These are phyloP conservation scores for Lophiotrema nucula DNA, from an alignment of 495 filamentous ascomycete genomes.

Conservation along the genomic window DNA sequence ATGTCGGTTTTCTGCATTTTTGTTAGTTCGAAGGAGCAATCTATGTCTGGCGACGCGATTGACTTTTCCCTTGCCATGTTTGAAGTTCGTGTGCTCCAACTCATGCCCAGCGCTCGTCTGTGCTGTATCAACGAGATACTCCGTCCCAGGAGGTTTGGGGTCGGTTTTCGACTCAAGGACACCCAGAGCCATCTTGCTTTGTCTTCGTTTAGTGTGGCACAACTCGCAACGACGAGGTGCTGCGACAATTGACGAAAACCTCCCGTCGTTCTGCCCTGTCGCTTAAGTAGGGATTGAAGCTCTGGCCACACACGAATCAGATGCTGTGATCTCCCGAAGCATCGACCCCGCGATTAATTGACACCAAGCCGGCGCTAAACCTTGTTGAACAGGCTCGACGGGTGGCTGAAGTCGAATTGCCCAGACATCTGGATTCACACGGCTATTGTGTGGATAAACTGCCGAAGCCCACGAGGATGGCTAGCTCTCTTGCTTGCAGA, in stretches of 20 bases:
- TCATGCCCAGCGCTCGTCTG: constrained; percentile 9
- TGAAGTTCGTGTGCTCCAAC: constrained; percentile 18
- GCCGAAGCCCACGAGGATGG: no score
- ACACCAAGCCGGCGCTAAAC: no score
- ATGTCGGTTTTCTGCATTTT: constrained; percentile 8
- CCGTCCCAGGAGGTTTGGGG: constrained; percentile 12
- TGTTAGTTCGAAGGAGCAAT: neutral
- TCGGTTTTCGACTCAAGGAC: constrained; percentile 13
- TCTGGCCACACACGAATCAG: neutral
- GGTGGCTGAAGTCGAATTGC: no score
- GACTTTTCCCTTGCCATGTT: constrained; percentile 22
- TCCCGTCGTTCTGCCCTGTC: neutral
- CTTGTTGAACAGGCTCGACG: no score
- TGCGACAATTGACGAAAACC: neutral
- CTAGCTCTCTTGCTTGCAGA: no score
- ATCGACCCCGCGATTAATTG: no score
- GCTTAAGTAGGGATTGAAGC: constrained; percentile 6
- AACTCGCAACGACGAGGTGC: neutral
- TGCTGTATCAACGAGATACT: constrained; percentile 15
- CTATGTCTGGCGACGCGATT: neutral
- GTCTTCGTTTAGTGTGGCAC: neutral
- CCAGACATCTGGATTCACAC: no score
- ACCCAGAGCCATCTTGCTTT: constrained; percentile 17
- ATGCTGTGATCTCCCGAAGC: no score
- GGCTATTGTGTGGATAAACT: no score